Evolutionary conservation across 495 filamentous ascomycete species (phyloP), one percentile per base, ranked within the genome.

Genomic region (Terfezia claveryi): DNA sequence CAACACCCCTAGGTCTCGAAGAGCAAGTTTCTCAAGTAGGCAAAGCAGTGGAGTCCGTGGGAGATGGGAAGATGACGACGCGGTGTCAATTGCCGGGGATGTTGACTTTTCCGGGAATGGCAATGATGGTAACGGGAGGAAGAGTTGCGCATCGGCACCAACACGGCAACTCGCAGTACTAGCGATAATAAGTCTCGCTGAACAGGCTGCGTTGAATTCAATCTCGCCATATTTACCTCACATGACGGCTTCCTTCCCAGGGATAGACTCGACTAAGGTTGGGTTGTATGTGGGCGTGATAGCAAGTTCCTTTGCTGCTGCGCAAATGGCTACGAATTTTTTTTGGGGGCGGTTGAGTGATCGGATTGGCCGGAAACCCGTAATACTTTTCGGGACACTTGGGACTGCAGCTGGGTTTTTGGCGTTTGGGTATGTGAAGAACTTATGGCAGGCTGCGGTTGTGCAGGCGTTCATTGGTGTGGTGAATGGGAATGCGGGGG

Each of bases 201-300:
- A 98, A 61, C 91, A 98, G 69, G 95, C 92, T 0, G 91, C 91
- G 1, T 76, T 98, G 61, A 96, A 98, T 63, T 91, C 83, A 12
- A 93, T 98, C 57, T 83, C 82, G n/a, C 91, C 91, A 0, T 98
- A 98, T 67, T 77, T 98, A 0, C 91, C 91, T 0, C 77, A 86
- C 55, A 96, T 96, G 89, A 78, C 83, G 2, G 78, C 80, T 10
- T 79, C 76, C 8, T 96, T 98, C 60, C 82, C 85, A 4, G 83
- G 86, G 57, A 81, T 94, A 36, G 72, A 81, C 23, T 61, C 72
- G 23, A 73, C 70, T 0, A 70, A 84, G 56, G 82, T 86, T 23
- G 91, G 91, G 7, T 64, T 96, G 37, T 95, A 94, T 66, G 88
- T 95, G 14, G 91, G 91, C 23, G 69, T 82, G 46, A 80, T 96